phyloP scores from a whole-genome alignment of 2,329 filamentous ascomycete genomes.

The Aspergillus brasiliensis region DNA sequence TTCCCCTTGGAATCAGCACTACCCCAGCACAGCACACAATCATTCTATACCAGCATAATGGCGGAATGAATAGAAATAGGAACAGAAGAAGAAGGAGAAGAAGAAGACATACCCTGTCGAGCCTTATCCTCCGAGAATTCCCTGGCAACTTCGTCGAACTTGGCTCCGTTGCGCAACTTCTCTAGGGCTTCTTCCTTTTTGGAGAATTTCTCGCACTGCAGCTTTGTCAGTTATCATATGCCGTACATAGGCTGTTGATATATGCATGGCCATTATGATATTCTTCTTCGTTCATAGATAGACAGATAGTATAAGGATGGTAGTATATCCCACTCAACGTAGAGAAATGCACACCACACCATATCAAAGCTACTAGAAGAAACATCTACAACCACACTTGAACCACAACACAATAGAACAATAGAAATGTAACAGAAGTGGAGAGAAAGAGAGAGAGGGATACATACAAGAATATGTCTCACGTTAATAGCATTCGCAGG shows the following conservation, averaged over 20 bases:
- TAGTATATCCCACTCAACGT: too few species aligned
- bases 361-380: neutral
- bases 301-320: too few species aligned
- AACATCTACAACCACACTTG: neutral
- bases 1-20: neutral
- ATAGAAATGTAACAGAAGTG: neutral
- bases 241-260: too few species aligned
- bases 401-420: neutral
- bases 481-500: conserved; percentile 66
- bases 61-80: too few species aligned
- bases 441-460: conserved; percentile 1
- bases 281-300: too few species aligned
- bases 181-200: conserved; percentile 67
- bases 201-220: conserved; percentile 62
- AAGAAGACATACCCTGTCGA: conserved; percentile 49
- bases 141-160: conserved; percentile 66
- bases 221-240: neutral
- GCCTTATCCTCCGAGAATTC: conserved; percentile 69
- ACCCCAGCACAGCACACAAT: too few species aligned
- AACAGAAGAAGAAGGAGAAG: neutral
- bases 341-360: too few species aligned
- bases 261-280: too few species aligned
- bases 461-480: conserved; percentile 61
- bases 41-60: too few species aligned
- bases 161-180: conserved; percentile 60